phyloP scores from a whole-genome alignment of 1,284 basidiomycete genomes.

The Austroboletus novae-zelandiae region DNA sequence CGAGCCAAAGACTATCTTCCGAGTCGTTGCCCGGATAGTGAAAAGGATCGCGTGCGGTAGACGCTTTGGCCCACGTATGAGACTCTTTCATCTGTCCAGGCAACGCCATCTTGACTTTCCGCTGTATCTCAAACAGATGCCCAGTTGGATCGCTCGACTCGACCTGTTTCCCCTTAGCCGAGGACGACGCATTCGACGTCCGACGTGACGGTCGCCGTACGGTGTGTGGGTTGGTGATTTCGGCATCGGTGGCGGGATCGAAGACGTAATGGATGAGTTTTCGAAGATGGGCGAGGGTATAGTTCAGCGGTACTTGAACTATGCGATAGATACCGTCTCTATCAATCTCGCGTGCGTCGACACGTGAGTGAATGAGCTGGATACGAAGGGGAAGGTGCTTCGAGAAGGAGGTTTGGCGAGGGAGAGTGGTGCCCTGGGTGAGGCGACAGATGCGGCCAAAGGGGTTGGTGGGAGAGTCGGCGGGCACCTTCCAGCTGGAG shows the following conservation, averaged over 20 bases:
- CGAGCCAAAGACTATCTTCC: conserved; percentile 25
- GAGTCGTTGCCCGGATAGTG: conserved; percentile 36
- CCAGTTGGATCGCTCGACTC: conserved; percentile 20
- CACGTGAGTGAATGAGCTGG: conserved; percentile 47
- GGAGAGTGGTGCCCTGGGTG: conserved; percentile 37
- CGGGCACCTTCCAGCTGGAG: conserved; percentile 34
- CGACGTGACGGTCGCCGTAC: conserved; percentile 16
- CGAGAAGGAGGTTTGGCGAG: conserved; percentile 44
- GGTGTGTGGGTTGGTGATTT: conserved; percentile 19
- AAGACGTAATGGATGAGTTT: conserved; percentile 64
- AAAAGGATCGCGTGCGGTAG: conserved; percentile 55
- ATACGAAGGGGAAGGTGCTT: conserved; percentile 67
- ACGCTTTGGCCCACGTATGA: conserved; percentile 50
- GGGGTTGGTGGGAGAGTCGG: conserved; percentile 56
- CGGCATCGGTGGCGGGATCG: conserved; percentile 30
- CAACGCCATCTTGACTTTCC: conserved; percentile 42
- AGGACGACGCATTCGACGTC: background rate
- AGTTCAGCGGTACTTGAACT: conserved; percentile 67
- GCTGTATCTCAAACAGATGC: conserved; percentile 61
- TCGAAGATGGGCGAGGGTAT: conserved; percentile 65
- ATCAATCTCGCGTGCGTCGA: conserved; percentile 21
- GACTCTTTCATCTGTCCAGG: conserved; percentile 55
- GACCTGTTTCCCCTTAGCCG: conserved; percentile 24
- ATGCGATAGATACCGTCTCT: conserved; percentile 56
- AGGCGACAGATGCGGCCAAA: conserved; percentile 46